phyloP scores from a whole-genome alignment of 345 rosid genomes.

The Eucalyptus regnans region DNA sequence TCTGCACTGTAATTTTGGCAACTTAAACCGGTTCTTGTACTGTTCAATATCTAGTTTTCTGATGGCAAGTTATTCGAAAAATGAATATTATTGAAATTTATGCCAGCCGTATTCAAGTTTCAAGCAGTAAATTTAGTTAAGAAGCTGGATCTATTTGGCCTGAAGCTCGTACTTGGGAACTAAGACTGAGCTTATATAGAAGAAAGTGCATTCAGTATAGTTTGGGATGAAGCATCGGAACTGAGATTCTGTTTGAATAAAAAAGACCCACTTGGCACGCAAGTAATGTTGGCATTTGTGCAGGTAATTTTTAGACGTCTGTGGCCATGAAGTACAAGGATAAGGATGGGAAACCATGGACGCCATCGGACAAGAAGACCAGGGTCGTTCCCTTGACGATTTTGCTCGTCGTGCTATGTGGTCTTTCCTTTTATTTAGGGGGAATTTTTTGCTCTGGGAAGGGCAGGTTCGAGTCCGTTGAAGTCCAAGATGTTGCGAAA shows the following conservation, averaged over 20 bases:
- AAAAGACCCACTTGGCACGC: not conserved
- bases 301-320: conserved; percentile 11
- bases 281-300: not conserved
- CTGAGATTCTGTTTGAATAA: not conserved
- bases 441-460: conserved; percentile 64
- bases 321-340: conserved; percentile 47
- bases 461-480: conserved; percentile 1
- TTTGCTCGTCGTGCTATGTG: conserved; percentile 44
- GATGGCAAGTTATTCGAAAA: not conserved
- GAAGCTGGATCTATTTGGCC: not conserved
- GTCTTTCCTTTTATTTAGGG: conserved; percentile 87
- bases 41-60: not conserved
- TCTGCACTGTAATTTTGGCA: not conserved
- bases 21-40: not conserved
- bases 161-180: not conserved
- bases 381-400: conserved; percentile 35
- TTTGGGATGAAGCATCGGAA: not conserved
- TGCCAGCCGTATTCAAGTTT: not conserved
- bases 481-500: conserved; percentile 18
- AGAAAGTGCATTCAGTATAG: not conserved
- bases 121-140: not conserved
- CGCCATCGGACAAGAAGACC: conserved; percentile 34
- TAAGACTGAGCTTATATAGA: not conserved
- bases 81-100: not conserved
- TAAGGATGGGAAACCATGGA: conserved; percentile 67